Evolutionary conservation across 1,284 basidiomycete genomes (phyloP), one percentile per base, ranked within the genome.

Genomic region (Grifola frondosa): DNA sequence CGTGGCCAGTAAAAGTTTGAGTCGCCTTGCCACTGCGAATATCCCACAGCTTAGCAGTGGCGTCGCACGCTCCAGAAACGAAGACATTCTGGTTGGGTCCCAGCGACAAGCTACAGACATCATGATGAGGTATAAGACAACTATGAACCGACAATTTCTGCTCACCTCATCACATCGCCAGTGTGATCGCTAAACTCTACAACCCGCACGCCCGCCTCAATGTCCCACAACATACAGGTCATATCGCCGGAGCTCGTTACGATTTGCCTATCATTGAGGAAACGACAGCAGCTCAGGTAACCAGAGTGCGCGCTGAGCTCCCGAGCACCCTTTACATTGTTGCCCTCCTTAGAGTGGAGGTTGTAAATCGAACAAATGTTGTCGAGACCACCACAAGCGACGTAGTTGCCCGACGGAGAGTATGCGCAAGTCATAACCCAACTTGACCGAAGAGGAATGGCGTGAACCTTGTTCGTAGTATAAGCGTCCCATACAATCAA

Each of bases 381-480:
- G 75, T 99, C 97, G 43, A 99, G 81, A 68, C 96, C 96, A 70
- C 97, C 96, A 59, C 96, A 99, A 24, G 97, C 97, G 49, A 99
- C 97, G 57, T 88, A 95, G 68, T 91, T 94, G 42, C 96, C 96
- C 17, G 91, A 93, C 6, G 97, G 96, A 12, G 96, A 87, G 69
- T 98, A 99, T 36, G 97, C 96, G 66, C 97, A 99, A 35, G 97
- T 98, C 96, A 99, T 99, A 70, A 99, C 96, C 97, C 97, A 99
- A 55, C 89, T 93, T 28, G 93, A 97, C 37, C 96, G 85, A 29
- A 99, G 77, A 33, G 96, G 96, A 66, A 99, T 98, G 54, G 96
- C 96, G 66, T 99, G 95, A 44, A 99, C 96, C 75, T 99, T 99
- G 80, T 99, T 98, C 50, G 94, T 97, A 8, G 96, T 97, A 71